These are phyloP conservation scores for Maudiozyma serrabonitensis DNA, from an alignment of 805 yeast species.

Conservation along the genomic window DNA sequence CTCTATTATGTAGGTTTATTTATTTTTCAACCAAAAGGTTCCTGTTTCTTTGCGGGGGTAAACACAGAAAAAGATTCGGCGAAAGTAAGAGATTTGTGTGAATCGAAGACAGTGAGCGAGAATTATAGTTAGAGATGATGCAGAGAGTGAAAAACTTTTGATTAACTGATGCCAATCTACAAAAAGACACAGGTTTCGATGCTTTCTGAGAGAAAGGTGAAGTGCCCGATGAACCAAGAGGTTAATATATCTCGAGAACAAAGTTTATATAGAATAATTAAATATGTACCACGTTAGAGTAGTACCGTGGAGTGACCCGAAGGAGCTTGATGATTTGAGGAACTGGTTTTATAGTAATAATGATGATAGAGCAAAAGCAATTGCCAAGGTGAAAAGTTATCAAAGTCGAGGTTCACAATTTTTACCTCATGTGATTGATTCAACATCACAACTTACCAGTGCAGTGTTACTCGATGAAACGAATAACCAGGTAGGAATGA, in stretches of 20 bases:
- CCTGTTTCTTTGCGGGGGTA: background rate
- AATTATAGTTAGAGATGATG: background rate
- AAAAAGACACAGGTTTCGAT: no score
- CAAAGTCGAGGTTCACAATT: constrained; percentile 43
- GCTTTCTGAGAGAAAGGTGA: no score
- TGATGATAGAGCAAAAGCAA: constrained; percentile 34
- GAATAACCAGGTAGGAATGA: constrained; percentile 11
- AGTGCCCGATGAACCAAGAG: no score
- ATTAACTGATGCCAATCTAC: background rate
- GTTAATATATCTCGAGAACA: no score
- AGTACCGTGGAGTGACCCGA: constrained; percentile 31
- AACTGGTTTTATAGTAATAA: constrained; percentile 41
- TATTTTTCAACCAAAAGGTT: background rate
- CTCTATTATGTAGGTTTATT: background rate
- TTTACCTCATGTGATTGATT: constrained; percentile 63
- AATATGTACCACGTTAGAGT: constrained; percentile 23
- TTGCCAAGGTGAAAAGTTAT: constrained; percentile 44
- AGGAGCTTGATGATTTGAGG: constrained; percentile 39
- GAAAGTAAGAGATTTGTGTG: background rate
- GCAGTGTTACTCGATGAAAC: constrained; percentile 36
- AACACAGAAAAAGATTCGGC: background rate
- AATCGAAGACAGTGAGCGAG: background rate
- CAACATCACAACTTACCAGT: constrained; percentile 51
- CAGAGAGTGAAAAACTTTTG: background rate
- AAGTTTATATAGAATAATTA: background rate